phyloP scores from a whole-genome alignment of 257 asterid species.

The Sherardia arvensis region DNA sequence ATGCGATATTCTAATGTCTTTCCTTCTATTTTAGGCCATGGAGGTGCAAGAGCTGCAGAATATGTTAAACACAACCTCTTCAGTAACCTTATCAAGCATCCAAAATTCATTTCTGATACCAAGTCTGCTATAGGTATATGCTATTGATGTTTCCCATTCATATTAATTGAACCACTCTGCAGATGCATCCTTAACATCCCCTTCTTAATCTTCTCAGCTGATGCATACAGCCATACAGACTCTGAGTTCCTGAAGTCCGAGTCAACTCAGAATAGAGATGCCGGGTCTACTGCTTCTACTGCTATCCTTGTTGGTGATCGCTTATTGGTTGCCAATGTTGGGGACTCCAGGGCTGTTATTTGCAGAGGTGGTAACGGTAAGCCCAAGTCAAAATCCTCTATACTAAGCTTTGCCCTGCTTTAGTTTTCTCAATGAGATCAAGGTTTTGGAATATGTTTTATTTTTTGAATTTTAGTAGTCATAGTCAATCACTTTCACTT shows the following conservation, averaged over 20 bases:
- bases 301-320: slow-evolving; percentile 97
- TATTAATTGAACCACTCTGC: background rate
- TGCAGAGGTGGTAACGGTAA: slow-evolving; percentile 86
- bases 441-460: background rate
- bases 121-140: slow-evolving; percentile 79
- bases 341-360: slow-evolving; percentile 91
- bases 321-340: slow-evolving; percentile 85
- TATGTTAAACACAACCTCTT: slow-evolving; percentile 89
- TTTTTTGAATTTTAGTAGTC: background rate
- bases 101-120: slow-evolving; percentile 86
- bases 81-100: slow-evolving; percentile 87
- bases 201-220: slow-evolving; percentile 45
- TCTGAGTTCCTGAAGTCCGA: slow-evolving; percentile 91
- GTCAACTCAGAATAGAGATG: slow-evolving; percentile 74
- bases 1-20: background rate
- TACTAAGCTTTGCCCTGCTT: background rate
- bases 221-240: slow-evolving; percentile 82
- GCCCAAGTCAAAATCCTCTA: slow-evolving; percentile 8
- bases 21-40: slow-evolving; percentile 54
- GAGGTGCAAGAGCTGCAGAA: slow-evolving; percentile 98
- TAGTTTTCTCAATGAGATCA: background rate
- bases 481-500: background rate
- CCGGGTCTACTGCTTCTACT: slow-evolving; percentile 99
- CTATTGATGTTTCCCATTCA: background rate
- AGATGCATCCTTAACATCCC: background rate